Conservation (phyloP, 768 basidiomycete species). For the Leccinum obscurum region DNA sequence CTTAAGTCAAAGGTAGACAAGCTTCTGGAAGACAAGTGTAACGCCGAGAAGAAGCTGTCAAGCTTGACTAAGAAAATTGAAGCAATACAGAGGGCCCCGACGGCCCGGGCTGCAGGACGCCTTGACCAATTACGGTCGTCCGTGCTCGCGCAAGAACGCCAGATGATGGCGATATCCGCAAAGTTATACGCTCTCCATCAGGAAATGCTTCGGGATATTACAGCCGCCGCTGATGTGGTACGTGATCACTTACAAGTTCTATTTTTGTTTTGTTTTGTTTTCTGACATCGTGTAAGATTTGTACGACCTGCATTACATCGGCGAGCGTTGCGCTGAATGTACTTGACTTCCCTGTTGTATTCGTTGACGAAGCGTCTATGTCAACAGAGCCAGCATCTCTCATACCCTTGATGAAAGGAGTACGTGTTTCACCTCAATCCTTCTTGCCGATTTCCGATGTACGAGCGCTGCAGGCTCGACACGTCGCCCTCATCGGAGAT, state of each 20-base stretch:
- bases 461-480: constrained; percentile 56
- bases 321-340: constrained; percentile 64
- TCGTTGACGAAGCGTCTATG: constrained; percentile 95
- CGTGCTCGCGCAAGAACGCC: constrained; percentile 30
- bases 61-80: constrained; percentile 30
- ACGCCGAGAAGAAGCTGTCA: constrained; percentile 23
- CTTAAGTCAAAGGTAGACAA: constrained; percentile 45
- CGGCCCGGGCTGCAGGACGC: constrained; percentile 15
- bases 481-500: constrained; percentile 91
- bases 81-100: constrained; percentile 17
- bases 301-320: constrained; percentile 85
- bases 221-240: constrained; percentile 73
- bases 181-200: constrained; percentile 57
- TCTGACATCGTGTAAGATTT: constrained; percentile 52
- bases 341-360: constrained; percentile 89
- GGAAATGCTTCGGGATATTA: constrained; percentile 62
- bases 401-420: constrained; percentile 93
- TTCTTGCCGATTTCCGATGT: constrained; percentile 11
- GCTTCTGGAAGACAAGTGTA: constrained; percentile 41
- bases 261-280: constrained; percentile 1
- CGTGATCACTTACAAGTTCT: constrained; percentile 29
- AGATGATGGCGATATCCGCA: constrained; percentile 34
- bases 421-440: constrained; percentile 42
- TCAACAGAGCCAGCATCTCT: constrained; percentile 91
- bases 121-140: constrained; percentile 33